Conservation (phyloP, 495 filamentous ascomycete species). For the Talaromyces adpressus region DNA sequence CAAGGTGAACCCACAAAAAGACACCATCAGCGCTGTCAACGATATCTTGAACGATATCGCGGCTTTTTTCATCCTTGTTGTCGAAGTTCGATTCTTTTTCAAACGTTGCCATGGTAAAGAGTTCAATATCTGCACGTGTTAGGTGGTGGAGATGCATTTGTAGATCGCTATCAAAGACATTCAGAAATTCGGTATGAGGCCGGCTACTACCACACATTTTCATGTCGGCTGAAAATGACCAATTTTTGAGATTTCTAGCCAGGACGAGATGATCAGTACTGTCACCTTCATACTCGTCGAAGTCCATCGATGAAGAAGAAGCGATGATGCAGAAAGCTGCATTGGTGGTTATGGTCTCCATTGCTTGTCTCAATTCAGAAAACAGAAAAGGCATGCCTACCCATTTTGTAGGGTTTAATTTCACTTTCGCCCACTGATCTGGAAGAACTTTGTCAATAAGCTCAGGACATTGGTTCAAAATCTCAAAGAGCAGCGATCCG, state of each 20-base stretch:
- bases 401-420: neutral
- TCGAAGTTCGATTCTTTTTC: neutral
- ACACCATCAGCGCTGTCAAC: neutral
- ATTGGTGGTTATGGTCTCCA: neutral
- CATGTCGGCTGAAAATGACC: neutral
- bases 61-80: neutral
- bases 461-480: slow-evolving; percentile 10
- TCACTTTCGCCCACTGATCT: neutral
- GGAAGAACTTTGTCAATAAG: slow-evolving; percentile 12
- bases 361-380: neutral
- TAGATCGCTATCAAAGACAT: neutral
- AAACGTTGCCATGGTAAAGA: neutral
- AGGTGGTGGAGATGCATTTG: neutral
- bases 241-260: neutral
- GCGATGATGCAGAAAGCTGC: neutral
- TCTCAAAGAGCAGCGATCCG: slow-evolving; percentile 20
- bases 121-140: neutral
- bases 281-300: slow-evolving; percentile 29
- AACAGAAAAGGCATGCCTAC: neutral
- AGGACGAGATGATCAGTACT: slow-evolving; percentile 16
- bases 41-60: neutral
- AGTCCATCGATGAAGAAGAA: slow-evolving; percentile 37
- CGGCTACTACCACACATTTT: neutral
- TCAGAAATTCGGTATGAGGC: neutral
- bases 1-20: neutral